Conservation (phyloP, 1,284 basidiomycete species). For the Golubevia sp. region DNA sequence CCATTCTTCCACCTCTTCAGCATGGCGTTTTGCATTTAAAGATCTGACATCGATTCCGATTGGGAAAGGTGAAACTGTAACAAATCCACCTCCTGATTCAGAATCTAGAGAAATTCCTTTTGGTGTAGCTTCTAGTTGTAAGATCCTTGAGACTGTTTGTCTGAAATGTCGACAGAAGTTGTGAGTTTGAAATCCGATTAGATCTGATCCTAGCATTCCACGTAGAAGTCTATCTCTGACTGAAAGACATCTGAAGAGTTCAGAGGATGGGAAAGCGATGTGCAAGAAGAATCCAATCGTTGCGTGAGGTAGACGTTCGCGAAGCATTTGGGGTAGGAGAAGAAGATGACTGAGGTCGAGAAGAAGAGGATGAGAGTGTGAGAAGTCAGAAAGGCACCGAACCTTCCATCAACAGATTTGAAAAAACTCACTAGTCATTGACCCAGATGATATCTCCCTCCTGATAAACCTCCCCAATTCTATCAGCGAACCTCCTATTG, state of each 20-base stretch:
- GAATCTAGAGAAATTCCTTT: slow-evolving; percentile 72
- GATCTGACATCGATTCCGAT: slow-evolving; percentile 83
- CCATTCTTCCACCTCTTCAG: slow-evolving; percentile 81
- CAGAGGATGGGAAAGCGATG: slow-evolving; percentile 83
- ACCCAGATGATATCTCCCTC: slow-evolving; percentile 77
- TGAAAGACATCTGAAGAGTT: slow-evolving; percentile 82
- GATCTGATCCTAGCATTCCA: slow-evolving; percentile 75
- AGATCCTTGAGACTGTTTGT: slow-evolving; percentile 80
- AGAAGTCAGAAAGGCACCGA: background rate
- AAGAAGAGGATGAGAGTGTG: slow-evolving; percentile 1
- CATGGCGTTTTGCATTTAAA: slow-evolving; percentile 73
- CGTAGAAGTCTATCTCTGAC: slow-evolving; percentile 67
- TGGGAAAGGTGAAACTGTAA: slow-evolving; percentile 82
- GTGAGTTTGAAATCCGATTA: slow-evolving; percentile 82
- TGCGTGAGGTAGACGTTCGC: slow-evolving; percentile 69
- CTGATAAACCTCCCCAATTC: slow-evolving; percentile 73
- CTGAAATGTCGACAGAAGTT: slow-evolving; percentile 64
- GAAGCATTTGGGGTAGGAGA: slow-evolving; percentile 77
- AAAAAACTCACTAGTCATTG: slow-evolving; percentile 59
- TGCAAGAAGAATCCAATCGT: slow-evolving; percentile 87
- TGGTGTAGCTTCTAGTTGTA: slow-evolving; percentile 78
- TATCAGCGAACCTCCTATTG: slow-evolving; percentile 80
- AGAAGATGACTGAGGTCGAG: slow-evolving; percentile 76
- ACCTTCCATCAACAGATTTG: slow-evolving; percentile 53
- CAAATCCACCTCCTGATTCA: slow-evolving; percentile 66